phyloP scores from a whole-genome alignment of 192 early-diverging fungal genomes.

The Spinellus fusiger region DNA sequence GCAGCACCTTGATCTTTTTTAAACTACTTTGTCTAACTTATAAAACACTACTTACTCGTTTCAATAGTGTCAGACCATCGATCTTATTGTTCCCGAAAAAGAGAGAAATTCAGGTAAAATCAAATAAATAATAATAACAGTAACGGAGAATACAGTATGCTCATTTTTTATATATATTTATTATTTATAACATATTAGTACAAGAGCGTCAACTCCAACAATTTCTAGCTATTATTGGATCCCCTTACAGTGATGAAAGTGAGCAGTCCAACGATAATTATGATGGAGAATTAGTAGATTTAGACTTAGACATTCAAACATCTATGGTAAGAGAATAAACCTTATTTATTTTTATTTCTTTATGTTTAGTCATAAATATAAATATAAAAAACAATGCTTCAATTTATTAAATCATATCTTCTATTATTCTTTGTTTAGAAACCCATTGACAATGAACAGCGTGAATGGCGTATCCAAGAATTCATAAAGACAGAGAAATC shows the following conservation, averaged over 20 bases:
- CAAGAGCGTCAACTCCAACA: conserved; percentile 14
- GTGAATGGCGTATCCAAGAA: conserved; percentile 50
- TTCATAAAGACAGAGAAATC: conserved; percentile 55
- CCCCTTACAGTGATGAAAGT: neutral
- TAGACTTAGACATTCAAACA: no score
- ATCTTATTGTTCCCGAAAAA: conserved; percentile 18
- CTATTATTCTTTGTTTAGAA: neutral
- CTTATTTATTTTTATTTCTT: no score
- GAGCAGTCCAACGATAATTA: neutral
- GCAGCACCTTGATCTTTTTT: neutral
- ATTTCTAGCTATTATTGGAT: conserved; percentile 16
- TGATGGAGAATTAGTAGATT: neutral
- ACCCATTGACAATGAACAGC: conserved; percentile 32
- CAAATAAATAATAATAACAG: neutral
- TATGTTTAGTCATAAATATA: no score
- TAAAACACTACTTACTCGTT: neutral
- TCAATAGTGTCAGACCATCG: conserved; percentile 18
- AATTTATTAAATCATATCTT: neutral
- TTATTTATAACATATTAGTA: conserved; percentile 1
- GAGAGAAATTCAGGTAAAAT: conserved; percentile 7
- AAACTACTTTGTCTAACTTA: neutral
- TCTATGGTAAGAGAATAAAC: no score
- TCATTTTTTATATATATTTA: no score
- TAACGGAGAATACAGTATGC: no score
- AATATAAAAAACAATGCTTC: neutral